These are phyloP conservation scores for Trichoderma simmonsii DNA, from an alignment of 2,329 filamentous ascomycete genomes.

Conservation along the genomic window DNA sequence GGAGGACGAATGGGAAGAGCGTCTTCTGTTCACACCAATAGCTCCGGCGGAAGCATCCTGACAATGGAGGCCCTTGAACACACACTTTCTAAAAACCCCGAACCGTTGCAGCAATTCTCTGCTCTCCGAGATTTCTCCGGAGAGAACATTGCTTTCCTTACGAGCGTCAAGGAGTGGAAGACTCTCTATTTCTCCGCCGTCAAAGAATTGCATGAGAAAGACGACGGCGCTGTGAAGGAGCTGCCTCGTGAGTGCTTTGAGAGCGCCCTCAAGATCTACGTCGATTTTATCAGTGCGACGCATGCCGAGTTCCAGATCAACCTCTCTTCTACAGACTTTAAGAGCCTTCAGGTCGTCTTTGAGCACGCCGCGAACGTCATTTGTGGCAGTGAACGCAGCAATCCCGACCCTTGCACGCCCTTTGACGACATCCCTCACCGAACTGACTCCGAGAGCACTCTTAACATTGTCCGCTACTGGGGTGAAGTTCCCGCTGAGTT, in stretches of 20 bases:
- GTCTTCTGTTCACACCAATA: conserved; percentile 32
- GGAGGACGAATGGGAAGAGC: conserved; percentile 35
- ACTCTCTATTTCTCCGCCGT: conserved; percentile 27
- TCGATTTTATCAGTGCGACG: conserved; percentile 56
- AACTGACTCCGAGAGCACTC: conserved; percentile 21
- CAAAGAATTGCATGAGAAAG: conserved; percentile 26
- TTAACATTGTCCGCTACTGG: conserved; percentile 33
- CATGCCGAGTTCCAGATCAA: conserved; percentile 67
- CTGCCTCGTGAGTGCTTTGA: conserved; percentile 52
- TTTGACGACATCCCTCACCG: conserved; percentile 36
- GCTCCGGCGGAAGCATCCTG: conserved; percentile 44
- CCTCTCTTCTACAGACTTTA: conserved; percentile 55
- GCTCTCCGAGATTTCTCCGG: conserved; percentile 63
- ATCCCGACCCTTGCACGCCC: conserved; percentile 43
- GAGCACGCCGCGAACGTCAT: conserved; percentile 49
- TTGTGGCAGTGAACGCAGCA: conserved; percentile 35
- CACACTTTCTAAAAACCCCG: conserved; percentile 53
- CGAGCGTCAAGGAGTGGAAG: conserved; percentile 48
- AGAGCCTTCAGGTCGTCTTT: conserved; percentile 55
- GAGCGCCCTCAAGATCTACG: conserved; percentile 58
- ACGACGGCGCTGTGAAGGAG: conserved; percentile 27
- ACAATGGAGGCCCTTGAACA: conserved; percentile 60
- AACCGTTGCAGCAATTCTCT: conserved; percentile 58
- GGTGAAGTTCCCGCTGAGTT: conserved; percentile 53
- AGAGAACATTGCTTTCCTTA: conserved; percentile 66